These are phyloP conservation scores for Stenogyne calaminthoides DNA, from an alignment of 305 asterid genomes.

Conservation along the genomic window DNA sequence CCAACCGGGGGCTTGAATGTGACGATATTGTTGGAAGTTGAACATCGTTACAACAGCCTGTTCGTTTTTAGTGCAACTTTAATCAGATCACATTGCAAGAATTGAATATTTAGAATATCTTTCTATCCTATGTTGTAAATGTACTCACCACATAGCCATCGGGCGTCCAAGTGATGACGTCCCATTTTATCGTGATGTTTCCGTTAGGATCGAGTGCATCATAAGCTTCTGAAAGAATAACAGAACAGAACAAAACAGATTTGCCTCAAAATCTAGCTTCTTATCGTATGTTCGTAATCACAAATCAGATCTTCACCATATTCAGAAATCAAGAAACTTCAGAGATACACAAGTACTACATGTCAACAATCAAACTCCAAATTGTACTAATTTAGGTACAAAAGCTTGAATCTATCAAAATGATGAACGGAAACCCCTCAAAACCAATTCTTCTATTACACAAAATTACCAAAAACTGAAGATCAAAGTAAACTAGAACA, in stretches of 20 bases:
- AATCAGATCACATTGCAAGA: not conserved
- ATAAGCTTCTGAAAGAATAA: slow-evolving; percentile 66
- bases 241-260: no score
- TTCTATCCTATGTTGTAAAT: no score
- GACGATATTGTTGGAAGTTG: slow-evolving; percentile 75
- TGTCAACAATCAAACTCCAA: not conserved
- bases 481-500: slow-evolving; percentile 1
- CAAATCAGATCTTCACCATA: not conserved
- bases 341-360: not conserved
- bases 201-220: slow-evolving; percentile 92
- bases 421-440: not conserved
- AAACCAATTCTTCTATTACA: not conserved
- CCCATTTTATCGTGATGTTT: slow-evolving; percentile 90
- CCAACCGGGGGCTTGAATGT: slow-evolving; percentile 72
- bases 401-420: slow-evolving; percentile 1
- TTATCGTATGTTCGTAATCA: slow-evolving; percentile 2
- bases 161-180: slow-evolving; percentile 51
- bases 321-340: not conserved
- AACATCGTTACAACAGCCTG: slow-evolving; percentile 65
- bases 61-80: not conserved
- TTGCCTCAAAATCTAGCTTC: not conserved
- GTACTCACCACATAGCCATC: slow-evolving; percentile 66
- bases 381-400: not conserved
- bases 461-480: not conserved
- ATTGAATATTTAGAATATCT: not conserved